Conservation (phyloP, 2,329 filamentous ascomycete species). For the Periconia digitata region DNA sequence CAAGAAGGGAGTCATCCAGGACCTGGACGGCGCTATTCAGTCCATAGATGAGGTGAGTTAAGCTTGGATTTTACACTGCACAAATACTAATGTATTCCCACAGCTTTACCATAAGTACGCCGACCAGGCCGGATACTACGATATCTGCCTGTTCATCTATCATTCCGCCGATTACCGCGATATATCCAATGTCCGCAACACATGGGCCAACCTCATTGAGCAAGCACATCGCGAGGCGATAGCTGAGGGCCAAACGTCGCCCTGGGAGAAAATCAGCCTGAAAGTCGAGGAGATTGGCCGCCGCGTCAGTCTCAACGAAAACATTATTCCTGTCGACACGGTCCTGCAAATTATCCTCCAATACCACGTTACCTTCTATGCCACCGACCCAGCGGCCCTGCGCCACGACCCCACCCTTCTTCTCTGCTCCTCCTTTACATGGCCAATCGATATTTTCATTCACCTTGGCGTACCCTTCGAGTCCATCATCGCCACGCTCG, state of each 20-base stretch:
- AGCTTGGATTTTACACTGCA: background rate
- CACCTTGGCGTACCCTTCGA: constrained; percentile 64
- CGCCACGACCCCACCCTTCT: constrained; percentile 14
- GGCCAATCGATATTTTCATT: constrained; percentile 68
- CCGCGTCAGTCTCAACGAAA: constrained; percentile 58
- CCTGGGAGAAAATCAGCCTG: constrained; percentile 70
- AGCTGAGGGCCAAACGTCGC: constrained; percentile 51
- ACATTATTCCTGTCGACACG: constrained; percentile 56
- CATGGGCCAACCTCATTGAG: constrained; percentile 81
- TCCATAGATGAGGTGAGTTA: constrained; percentile 71
- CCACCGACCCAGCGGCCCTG: constrained; percentile 41
- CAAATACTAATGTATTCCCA: constrained; percentile 15
- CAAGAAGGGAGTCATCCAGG: constrained; percentile 63
- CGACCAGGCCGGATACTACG: constrained; percentile 89
- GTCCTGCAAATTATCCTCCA: constrained; percentile 38
- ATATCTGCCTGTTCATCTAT: constrained; percentile 90
- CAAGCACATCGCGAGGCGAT: constrained; percentile 59
- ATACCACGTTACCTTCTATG: constrained; percentile 51
- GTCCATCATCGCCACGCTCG: constrained; percentile 62
- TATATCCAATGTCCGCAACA: constrained; percentile 76
- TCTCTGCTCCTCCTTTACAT: constrained; percentile 45
- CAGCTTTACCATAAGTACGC: constrained; percentile 93
- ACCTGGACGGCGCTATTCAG: constrained; percentile 77
- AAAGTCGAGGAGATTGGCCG: constrained; percentile 60
- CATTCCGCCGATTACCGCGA: constrained; percentile 90